Percentiles rank a stretch among this genome's conserved stretches.
These are phyloP conservation scores for Poterioochromonas sp. DNA, from an alignment of 352 stramenopile species.

Conservation along the genomic window DNA sequence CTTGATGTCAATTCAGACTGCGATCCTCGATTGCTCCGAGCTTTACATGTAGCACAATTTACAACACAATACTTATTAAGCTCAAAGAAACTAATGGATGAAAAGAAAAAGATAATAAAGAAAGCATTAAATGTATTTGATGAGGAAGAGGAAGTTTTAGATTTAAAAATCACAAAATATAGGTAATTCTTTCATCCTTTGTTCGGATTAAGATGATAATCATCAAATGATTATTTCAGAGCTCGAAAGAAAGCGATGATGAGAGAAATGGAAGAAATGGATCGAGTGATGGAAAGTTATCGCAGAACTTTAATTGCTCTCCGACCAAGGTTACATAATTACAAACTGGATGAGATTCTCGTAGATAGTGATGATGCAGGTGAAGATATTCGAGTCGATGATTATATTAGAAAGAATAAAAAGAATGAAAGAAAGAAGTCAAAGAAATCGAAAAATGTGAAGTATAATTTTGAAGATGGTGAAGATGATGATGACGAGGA, in stretches of 20 bases:
- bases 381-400: too few relatives aligned
- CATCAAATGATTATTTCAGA: neutral
- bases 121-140: neutral
- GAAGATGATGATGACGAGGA: too few relatives aligned
- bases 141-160: constrained; percentile 10
- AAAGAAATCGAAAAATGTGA: too few relatives aligned
- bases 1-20: neutral
- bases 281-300: neutral
- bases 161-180: constrained; percentile 1
- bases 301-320: too few relatives aligned
- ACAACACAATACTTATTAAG: constrained; percentile 3
- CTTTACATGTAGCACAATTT: constrained; percentile 1
- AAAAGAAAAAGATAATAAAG: constrained; percentile 3
- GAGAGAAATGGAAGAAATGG: neutral
- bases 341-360: too few relatives aligned
- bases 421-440: too few relatives aligned
- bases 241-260: neutral
- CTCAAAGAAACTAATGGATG: neutral
- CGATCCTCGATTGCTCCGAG: neutral
- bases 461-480: too few relatives aligned
- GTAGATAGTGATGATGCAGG: too few relatives aligned
- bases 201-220: neutral
- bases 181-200: neutral
- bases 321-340: too few relatives aligned
- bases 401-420: too few relatives aligned